Evolutionary conservation across 257 asterid species (phyloP), one percentile per base, ranked within the genome.

Genomic region (Capsicum rhomboideum): DNA sequence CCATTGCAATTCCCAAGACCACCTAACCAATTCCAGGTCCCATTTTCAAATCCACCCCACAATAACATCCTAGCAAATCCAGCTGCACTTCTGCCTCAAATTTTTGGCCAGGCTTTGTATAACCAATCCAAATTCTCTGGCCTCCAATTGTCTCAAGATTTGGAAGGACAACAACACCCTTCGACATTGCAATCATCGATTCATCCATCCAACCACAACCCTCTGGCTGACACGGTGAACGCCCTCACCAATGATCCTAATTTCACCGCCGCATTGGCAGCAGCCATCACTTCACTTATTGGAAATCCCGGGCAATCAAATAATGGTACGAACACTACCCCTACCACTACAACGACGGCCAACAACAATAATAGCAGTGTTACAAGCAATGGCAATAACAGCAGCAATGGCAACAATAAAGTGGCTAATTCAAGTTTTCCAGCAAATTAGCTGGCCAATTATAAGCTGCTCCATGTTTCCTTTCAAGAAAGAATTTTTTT

Each of bases 51-150:
- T 61, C 56, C 86, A 13, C 26, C 86, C 5, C 96, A 86, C 1
- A 91, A 87, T 16, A 34, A 34, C 26, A 16, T 85, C 52, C 69
- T 71, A 0, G 85, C 85, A 83, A 85, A 86, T 61, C 84, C 93
- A 1, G 91, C 91, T 5, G 91, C 95, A 16, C 89, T 91, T 58
- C 64, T 92, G 50, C 97, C 98, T 12, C 98, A 93, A 74, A 87
- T 93, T 1, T 92, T 95, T 52, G 90, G 97, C 14, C 98, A 95
- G 31, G 94, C 93, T 2, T 67, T 94, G 72, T 91, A 91, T 64
- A 95, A 95, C 40, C 99, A 94, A 46, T 94, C 98, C 3, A 95
- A 90, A 59, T 95, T 93, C 78, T 92, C 97, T 0, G 97, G 97
- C 12, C 89, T 92, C 0, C 97, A 95, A 85, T 91, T 91, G 93